Percentiles rank a stretch among this genome's conserved stretches.
Conservation (phyloP, 2,329 filamentous ascomycete genomes). For the Colletotrichum siamense region DNA sequence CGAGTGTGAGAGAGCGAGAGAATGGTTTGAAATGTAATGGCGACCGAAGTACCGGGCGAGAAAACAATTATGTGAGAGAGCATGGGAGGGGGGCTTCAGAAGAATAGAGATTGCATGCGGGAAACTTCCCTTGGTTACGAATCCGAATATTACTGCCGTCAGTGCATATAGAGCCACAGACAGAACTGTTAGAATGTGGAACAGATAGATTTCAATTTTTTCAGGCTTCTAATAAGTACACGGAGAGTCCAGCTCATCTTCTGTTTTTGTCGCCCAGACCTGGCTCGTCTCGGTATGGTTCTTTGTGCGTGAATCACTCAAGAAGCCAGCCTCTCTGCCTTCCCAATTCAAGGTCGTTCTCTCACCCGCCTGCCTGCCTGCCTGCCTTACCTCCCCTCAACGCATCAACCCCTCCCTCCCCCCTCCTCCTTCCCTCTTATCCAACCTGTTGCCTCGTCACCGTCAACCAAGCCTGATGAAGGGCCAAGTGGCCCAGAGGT, state of each 20-base stretch:
- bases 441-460: background rate
- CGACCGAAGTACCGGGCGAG: background rate
- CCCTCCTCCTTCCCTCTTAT: background rate
- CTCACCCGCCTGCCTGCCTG: background rate
- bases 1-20: background rate
- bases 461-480: background rate
- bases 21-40: background rate
- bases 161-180: slow-evolving; percentile 16
- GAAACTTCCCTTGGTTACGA: slow-evolving; percentile 1
- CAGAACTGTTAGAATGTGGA: slow-evolving; percentile 11
- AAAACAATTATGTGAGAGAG: background rate
- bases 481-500: background rate
- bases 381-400: background rate
- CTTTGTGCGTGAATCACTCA: background rate
- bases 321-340: background rate
- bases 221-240: background rate
- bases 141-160: background rate
- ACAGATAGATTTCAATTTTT: background rate
- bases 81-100: background rate
- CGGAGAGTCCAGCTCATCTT: background rate
- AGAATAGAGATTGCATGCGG: background rate
- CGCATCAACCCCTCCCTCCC: background rate
- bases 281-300: background rate
- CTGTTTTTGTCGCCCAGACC: background rate
- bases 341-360: background rate